Evolutionary conservation across 2,329 filamentous ascomycete genomes (phyloP).

Genomic region (Fusarium annulatum): DNA sequence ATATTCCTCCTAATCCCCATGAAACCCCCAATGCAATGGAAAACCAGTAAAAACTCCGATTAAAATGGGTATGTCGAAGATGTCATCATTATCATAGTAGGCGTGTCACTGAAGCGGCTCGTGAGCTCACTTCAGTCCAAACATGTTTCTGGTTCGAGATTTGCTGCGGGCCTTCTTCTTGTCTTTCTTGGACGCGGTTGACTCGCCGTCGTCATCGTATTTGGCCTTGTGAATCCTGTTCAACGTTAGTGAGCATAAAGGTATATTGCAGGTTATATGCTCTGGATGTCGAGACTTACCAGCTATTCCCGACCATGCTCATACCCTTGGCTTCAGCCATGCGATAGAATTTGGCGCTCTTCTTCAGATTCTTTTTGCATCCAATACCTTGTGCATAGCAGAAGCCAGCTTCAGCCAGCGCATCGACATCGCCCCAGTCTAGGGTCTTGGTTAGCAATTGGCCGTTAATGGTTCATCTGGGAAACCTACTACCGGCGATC

Average conservation of each 20-base stretch:
- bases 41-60: constrained; percentile 49
- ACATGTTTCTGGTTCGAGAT: constrained; percentile 79
- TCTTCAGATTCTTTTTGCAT: constrained; percentile 96
- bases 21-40: constrained; percentile 37
- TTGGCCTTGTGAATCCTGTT: constrained; percentile 95
- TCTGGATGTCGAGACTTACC: constrained; percentile 68
- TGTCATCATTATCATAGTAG: constrained; percentile 47
- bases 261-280: neutral
- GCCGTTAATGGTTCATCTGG: neutral
- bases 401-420: constrained; percentile 92
- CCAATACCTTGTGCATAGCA: constrained; percentile 95
- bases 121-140: constrained; percentile 60
- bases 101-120: constrained; percentile 25
- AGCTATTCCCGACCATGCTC: constrained; percentile 98
- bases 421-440: constrained; percentile 95
- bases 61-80: constrained; percentile 48
- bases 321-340: constrained; percentile 92
- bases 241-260: constrained; percentile 3
- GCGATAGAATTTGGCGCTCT: constrained; percentile 90
- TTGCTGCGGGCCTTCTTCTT: constrained; percentile 79
- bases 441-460: constrained; percentile 39
- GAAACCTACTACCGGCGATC: constrained; percentile 80
- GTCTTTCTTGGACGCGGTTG: constrained; percentile 57
- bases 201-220: constrained; percentile 78
- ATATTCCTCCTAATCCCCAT: constrained; percentile 29